These are phyloP conservation scores for Trichoderma sp. DNA, from an alignment of 2,329 filamentous ascomycete species.

Conservation along the genomic window DNA sequence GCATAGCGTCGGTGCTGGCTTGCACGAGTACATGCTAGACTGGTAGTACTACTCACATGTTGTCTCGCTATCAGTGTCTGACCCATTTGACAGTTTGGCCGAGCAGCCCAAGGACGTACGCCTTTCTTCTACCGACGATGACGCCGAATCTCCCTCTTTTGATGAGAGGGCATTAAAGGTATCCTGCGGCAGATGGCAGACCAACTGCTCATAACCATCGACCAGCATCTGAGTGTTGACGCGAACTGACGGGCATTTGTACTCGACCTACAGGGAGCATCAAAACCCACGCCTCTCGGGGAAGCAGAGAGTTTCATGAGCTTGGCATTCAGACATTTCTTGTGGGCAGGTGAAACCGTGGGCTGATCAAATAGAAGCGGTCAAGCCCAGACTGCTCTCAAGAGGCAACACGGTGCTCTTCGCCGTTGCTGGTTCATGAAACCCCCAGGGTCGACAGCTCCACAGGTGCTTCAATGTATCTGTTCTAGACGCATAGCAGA, in stretches of 20 bases:
- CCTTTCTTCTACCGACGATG: background rate
- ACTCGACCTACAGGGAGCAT: background rate
- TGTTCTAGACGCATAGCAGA: background rate
- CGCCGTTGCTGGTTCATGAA: background rate
- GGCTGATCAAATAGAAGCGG: conserved; percentile 8
- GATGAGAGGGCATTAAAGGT: too few species aligned
- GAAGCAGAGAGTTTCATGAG: background rate
- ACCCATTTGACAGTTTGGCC: conserved; percentile 9
- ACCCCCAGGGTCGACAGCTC: background rate
- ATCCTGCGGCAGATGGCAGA: too few species aligned
- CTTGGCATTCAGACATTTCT: background rate
- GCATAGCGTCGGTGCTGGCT: conserved; percentile 14
- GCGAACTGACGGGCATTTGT: background rate
- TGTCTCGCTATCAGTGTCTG: conserved; percentile 22
- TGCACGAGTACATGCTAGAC: conserved; percentile 4
- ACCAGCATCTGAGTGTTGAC: background rate
- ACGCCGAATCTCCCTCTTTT: background rate
- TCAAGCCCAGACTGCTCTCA: conserved; percentile 11
- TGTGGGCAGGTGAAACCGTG: conserved; percentile 2
- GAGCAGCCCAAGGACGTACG: background rate
- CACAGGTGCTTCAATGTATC: background rate
- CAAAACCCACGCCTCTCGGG: background rate
- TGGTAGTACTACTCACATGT: background rate
- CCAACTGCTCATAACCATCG: too few species aligned
- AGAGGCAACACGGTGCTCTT: background rate